Evolutionary conservation across 1,139 yeast species (phyloP), one percentile per base, ranked within the genome.

Genomic region (Nakaseomyces sp.): DNA sequence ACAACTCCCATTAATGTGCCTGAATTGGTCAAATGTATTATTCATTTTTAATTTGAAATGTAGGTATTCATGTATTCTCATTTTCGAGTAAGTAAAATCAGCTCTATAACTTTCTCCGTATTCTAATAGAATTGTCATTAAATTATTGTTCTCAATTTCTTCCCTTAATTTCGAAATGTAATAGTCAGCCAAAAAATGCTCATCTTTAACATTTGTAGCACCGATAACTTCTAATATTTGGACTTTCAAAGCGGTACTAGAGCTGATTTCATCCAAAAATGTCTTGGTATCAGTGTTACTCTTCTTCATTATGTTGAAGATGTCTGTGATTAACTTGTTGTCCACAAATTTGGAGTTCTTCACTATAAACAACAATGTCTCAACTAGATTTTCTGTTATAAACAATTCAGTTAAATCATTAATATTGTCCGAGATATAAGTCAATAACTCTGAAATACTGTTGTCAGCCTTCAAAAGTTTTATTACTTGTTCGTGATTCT

Each of bases 51-150:
- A 18, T 32, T 55, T 59, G 8, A 50, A 45, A 5, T 43, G 31
- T 17, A 60, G 13, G 45, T 44, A 60, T 1, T 49, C 50, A 8
- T 37, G 37, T 16, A 60, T 33, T 13, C 46, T 40, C n/a, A 49
- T 50, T 41, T 62, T 62, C 13, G 47, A 37, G 41, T 60, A 60
- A 26, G 50, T 51, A 26, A 52, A 40, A 44, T 58, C 57, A n/a
- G 48, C 43, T 3, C 49, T 42, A 48, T 60, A 62, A 4, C 50
- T 53, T 2, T 50, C 40, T 0, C 49, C 36, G 16, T 49, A 44
- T 7, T 38, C 30, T 3, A 43, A 49, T 15, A 60, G 40, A 2
- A 26, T 5, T 7, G 45, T 47, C 54, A 51, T 52, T 12, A 60
- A 32, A 9, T 49, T 40, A 2, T 45, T 43, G 0, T 44, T 41